A percentile compares a stretch with the other conserved stretches of the same genome.
Evolutionary conservation across 23 red algal species (phyloP).

Genomic region (Gracilaria gracilis): DNA sequence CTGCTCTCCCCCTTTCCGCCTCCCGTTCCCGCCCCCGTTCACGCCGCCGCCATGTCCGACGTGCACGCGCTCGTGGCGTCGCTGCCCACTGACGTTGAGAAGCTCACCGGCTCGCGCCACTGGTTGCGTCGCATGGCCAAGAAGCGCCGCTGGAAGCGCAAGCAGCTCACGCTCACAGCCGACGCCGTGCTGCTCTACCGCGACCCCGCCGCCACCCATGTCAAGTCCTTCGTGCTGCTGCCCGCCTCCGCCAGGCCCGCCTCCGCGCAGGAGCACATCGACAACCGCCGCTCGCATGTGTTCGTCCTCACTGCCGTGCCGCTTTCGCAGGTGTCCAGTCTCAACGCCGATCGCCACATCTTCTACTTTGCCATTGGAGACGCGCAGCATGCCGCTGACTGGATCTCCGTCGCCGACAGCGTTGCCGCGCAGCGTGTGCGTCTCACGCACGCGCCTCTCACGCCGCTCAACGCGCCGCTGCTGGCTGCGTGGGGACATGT

Average conservation of each 20-base stretch:
- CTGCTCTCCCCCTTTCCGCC: background rate
- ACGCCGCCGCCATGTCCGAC: background rate
- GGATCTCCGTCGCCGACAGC: constrained; percentile 7
- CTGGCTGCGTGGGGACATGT: constrained; percentile 50
- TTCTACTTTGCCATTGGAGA: constrained; percentile 18
- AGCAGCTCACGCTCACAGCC: constrained; percentile 15
- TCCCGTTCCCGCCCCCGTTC: background rate
- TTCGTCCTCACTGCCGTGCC: constrained; percentile 38
- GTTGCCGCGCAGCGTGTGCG: constrained; percentile 9
- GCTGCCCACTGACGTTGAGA: constrained; percentile 1
- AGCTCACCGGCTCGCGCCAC: constrained; percentile 33
- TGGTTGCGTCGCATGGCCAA: constrained; percentile 25
- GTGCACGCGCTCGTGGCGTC: background rate
- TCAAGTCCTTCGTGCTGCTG: constrained; percentile 14
- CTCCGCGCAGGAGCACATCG: constrained; percentile 29
- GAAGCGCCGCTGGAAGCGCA: constrained; percentile 47
- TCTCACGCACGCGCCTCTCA: background rate
- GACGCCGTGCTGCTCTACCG: constrained; percentile 28
- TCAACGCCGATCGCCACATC: constrained; percentile 14
- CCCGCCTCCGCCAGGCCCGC: constrained; percentile 29
- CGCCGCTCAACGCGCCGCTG: constrained; percentile 10
- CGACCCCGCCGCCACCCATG: background rate
- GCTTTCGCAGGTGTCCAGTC: background rate
- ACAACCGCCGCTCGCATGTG: constrained; percentile 21
- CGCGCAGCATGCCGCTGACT: background rate